phyloP scores from a whole-genome alignment of 2,329 filamentous ascomycete species.

The Arthrinium phaeospermum region DNA sequence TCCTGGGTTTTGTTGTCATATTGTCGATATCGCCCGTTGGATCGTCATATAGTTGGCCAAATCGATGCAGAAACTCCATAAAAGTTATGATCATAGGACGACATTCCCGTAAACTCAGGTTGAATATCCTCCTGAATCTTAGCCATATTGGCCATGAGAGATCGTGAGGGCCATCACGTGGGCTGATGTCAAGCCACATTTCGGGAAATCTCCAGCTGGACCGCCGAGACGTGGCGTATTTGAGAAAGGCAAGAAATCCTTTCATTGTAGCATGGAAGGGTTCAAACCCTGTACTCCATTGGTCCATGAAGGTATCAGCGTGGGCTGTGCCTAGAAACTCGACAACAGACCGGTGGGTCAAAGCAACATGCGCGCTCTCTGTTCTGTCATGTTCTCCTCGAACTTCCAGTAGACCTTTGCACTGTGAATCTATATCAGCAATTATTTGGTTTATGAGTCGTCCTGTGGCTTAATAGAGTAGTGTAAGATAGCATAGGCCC shows the following conservation, averaged over 20 bases:
- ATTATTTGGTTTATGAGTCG: too few species aligned
- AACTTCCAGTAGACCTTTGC: not conserved
- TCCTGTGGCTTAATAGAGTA: too few species aligned
- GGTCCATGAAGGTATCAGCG: not conserved
- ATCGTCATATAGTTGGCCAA: not conserved
- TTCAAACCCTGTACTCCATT: not conserved
- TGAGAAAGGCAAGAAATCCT: not conserved
- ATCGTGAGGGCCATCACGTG: fast-evolving
- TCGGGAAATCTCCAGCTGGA: not conserved
- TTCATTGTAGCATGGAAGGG: not conserved
- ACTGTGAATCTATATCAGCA: not conserved
- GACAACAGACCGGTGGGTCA: not conserved
- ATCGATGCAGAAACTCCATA: not conserved
- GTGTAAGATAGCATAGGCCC: not conserved
- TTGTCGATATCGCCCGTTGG: not conserved
- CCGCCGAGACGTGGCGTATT: not conserved
- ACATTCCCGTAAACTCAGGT: not conserved
- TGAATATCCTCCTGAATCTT: not conserved
- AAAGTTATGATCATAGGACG: not conserved
- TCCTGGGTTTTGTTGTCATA: not conserved
- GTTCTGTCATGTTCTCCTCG: not conserved
- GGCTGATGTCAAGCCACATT: not conserved
- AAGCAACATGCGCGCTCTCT: not conserved
- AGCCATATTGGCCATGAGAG: too few species aligned
- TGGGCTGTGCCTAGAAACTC: not conserved